Base-by-base conservation (phyloP, 1,284 basidiomycete species). In the Ceratobasidium sp. region DNA sequence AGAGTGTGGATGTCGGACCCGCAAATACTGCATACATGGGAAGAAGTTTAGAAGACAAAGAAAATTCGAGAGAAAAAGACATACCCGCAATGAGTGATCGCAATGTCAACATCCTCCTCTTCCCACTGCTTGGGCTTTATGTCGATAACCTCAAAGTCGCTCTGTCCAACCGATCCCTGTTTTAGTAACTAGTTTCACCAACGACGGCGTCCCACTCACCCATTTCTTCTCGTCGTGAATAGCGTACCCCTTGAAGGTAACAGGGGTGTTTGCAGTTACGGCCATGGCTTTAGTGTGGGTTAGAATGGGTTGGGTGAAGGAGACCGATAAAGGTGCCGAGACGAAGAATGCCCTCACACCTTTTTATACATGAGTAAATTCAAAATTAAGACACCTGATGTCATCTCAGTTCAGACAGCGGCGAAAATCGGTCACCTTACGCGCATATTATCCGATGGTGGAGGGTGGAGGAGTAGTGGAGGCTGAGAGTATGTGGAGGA, bases 1-100 rank as follows among this genome's bases (percentile, higher is more conserved):
- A 85, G 79, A n/a, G 87, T 87, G 77, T 88, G 87, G 32, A 88
- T 83, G 77, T 88, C 87, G 11, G 84, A 84, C 62, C 83, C 85
- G 73, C 86, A 87, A 11, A 82, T 82, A 49, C 77, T 75, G 54
- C 32, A 28, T 38, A 73, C 35, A 46, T 35, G 71, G 38, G 6
- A 21, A n/a, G n/a, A n/a, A 66, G 13, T 49, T 49, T 49, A 43
- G 14, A 52, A 21, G 28, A 46, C 26, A 23, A 2, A 41, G 23
- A 41, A 23, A 46, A 50, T 6, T 7, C 5, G 18, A 16, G 30
- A 26, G 46, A 3, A 13, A 18, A 13, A 30, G 4, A 44, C 73
- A 16, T 44, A 76, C 75, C 80, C 81, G 74, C 81, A 82, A 75
- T 82, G 81, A 16, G 81, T 81, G 75, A 83, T 82, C 26, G 79